Base-by-base conservation (phyloP, 805 yeast species). In the Ogataea nakhonphanomensis region DNA sequence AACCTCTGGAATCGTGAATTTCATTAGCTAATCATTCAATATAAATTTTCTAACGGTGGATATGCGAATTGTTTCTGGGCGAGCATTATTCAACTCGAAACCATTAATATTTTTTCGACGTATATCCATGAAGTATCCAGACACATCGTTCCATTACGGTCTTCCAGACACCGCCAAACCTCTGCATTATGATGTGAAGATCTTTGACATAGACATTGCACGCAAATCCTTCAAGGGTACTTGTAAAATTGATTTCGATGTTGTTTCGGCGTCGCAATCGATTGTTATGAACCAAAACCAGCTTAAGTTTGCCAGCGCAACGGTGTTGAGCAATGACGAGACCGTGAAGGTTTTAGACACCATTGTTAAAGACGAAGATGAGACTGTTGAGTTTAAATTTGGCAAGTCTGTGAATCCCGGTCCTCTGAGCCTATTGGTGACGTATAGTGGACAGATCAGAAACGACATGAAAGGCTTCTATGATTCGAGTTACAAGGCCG, bases 161-260 rank as follows among this genome's bases (percentile, higher is more conserved):
- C 43, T 64, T 15, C 67, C 67, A 8, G 35, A 47, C 8, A 67
- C 74, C 39, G 83, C 89, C 45, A 72, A 72, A 44, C 97, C 99
- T 25, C 52, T 66, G 25, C 85, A 84, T 62, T 91, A 93, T 59
- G 75, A 78, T 39, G 61, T 93, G 25, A 71, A 79, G 13, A 65
- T 79, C 39, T 58, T 31, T 32, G 81, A 79, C 53, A 88, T 95
- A 27, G 74, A 81, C 52, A 60, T 70, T 22, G 60, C 52, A 7
- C 61, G 62, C 25, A 71, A 70, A 48, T 57, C 70, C 1, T 80
- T 72, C 53, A 53, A 52, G 2, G 86, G 84, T 6, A 46, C 46
- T 3, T 79, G 74, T 3, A 50, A 45, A 8, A 73, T 84, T 39
- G 63, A 70, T 30, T 64, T 84, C 34, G 61, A 63, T 9, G 76